Percentiles rank a stretch among this genome's conserved stretches.
phyloP scores from a whole-genome alignment of 2,329 filamentous ascomycete species.

The Ophiostoma novo-ulmi region DNA sequence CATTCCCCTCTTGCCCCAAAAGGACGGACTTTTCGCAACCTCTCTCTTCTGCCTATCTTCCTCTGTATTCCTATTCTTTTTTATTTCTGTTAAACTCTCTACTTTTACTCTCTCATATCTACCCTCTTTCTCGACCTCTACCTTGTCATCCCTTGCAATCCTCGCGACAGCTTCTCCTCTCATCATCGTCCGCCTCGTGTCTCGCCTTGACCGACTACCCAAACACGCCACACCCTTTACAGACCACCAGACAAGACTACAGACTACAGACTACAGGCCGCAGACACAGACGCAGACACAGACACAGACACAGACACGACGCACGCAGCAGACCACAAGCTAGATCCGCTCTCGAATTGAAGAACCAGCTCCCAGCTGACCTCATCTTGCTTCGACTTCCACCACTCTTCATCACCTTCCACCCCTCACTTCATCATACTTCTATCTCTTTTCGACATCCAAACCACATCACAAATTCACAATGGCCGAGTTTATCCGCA shows the following conservation, averaged over 20 bases:
- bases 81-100: background rate
- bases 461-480: conserved; percentile 36
- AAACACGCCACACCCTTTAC: too few species aligned
- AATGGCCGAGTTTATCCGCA: conserved; percentile 99
- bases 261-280: background rate
- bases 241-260: background rate
- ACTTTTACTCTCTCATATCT: background rate
- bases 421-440: too few species aligned
- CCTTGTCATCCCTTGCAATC: background rate
- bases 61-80: background rate
- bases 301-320: background rate
- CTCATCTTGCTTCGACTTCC: background rate
- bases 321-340: background rate
- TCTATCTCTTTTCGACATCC: too few species aligned
- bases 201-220: background rate
- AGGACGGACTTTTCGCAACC: conserved; percentile 5
- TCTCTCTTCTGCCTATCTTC: conserved; percentile 1
- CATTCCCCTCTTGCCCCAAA: conserved; percentile 11
- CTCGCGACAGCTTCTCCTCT: too few species aligned
- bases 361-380: background rate
- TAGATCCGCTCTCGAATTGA: conserved; percentile 3
- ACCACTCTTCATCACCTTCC: background rate
- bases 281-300: background rate
- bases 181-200: background rate
- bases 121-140: background rate